phyloP scores from a whole-genome alignment of 805 yeast species.

The Metschnikowia cubensis region DNA sequence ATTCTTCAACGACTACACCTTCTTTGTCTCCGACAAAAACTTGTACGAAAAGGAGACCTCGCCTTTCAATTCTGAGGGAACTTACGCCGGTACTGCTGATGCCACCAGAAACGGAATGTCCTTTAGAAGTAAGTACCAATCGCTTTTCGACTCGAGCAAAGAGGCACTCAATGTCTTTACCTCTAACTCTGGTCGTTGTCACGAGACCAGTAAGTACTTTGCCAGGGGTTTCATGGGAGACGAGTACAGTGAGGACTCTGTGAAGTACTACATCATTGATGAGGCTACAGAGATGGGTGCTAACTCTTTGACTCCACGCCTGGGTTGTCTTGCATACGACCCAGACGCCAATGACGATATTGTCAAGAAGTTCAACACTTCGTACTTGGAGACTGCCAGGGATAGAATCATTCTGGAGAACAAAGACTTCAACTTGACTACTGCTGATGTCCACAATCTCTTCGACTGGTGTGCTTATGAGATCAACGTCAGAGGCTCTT shows the following conservation, averaged over 20 bases:
- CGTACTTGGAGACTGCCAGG: conserved; percentile 51
- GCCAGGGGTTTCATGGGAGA: conserved; percentile 57
- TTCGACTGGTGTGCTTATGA: conserved; percentile 73
- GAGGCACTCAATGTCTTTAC: conserved; percentile 48
- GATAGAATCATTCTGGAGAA: conserved; percentile 53
- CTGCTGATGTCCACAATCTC: conserved; percentile 48
- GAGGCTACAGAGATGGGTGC: conserved; percentile 51
- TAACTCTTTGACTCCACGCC: conserved; percentile 54
- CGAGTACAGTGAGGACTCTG: conserved; percentile 29
- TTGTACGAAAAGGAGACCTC: conserved; percentile 50
- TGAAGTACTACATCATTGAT: conserved; percentile 38
- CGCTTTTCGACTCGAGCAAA: conserved; percentile 34
- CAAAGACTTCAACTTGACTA: conserved; percentile 49
- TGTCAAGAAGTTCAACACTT: conserved; percentile 27
- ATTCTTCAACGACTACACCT: conserved; percentile 54
- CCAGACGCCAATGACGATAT: conserved; percentile 25
- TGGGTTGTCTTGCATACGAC: conserved; percentile 39
- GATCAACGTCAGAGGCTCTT: conserved; percentile 61
- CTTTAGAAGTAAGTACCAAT: conserved; percentile 47
- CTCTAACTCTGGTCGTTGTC: conserved; percentile 52
- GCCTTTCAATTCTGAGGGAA: conserved; percentile 38
- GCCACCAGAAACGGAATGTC: conserved; percentile 47
- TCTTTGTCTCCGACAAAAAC: conserved; percentile 36
- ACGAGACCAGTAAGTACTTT: conserved; percentile 52
- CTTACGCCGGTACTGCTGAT: conserved; percentile 51